Evolutionary conservation across 163 green algal genomes (phyloP).

Genomic region (Scenedesmus sp.): DNA sequence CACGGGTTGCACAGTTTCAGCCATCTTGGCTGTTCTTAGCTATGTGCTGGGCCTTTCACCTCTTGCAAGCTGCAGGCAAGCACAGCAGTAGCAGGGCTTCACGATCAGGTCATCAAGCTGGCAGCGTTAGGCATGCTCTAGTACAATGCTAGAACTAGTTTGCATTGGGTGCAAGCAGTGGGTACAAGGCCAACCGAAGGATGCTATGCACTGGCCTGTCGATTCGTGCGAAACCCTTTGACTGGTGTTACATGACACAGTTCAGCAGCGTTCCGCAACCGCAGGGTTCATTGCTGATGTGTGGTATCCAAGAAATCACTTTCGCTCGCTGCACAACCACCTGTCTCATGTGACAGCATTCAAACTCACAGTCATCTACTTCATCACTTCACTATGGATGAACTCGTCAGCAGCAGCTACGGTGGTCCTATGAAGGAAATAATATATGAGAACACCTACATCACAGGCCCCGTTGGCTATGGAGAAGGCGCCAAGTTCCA

Average conservation of each 20-base stretch:
- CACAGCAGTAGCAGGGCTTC: constrained; percentile 13
- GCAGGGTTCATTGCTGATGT: too few relatives aligned
- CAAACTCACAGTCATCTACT: not conserved
- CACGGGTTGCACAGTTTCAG: constrained; percentile 41
- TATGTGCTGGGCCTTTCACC: not conserved
- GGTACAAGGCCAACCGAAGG: not conserved
- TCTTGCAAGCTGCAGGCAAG: not conserved
- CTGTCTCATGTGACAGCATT: not conserved
- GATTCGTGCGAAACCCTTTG: constrained; percentile 17
- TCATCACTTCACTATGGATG: not conserved
- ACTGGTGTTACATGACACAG: constrained; percentile 14
- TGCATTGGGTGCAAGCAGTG: not conserved
- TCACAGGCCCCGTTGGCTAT: constrained; percentile 81
- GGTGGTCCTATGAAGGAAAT: constrained; percentile 63
- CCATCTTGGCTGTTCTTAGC: not conserved
- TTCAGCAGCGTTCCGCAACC: not conserved
- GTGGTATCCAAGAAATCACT: not conserved
- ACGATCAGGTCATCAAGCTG: not conserved
- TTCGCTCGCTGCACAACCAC: not conserved
- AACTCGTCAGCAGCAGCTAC: constrained; percentile 34
- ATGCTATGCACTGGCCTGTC: not conserved
- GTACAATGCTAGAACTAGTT: not conserved
- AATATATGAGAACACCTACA: constrained; percentile 92
- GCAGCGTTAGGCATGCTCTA: not conserved
- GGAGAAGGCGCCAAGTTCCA: constrained; percentile 76